Conservation (phyloP, 306 rosid genomes). For the Luffa aegyptiaca region DNA sequence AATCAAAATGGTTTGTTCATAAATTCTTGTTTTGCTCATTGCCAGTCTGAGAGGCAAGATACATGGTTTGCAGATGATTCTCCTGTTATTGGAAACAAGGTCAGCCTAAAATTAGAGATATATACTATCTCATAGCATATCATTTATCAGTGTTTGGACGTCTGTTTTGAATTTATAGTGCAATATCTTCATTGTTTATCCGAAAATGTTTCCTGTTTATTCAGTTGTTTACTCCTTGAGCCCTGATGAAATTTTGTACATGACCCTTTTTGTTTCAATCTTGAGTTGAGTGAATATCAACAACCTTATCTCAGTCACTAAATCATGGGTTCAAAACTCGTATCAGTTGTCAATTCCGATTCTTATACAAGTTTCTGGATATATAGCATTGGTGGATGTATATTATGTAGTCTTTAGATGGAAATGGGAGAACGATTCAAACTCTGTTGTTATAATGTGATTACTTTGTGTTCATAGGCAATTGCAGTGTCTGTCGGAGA, state of each 20-base stretch:
- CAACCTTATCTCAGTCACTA: not conserved
- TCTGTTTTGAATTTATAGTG: not conserved
- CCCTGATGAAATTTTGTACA: not conserved
- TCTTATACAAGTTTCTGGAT: not conserved
- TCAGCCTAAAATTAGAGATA: conserved; percentile 14
- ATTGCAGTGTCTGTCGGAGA: conserved; percentile 76
- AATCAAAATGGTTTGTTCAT: conserved; percentile 58
- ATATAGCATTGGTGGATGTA: not conserved
- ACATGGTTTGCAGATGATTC: conserved; percentile 93
- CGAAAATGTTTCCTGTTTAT: not conserved
- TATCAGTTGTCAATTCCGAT: not conserved
- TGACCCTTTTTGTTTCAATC: not conserved
- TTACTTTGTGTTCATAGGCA: conserved; percentile 33
- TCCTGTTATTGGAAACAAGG: conserved; percentile 49
- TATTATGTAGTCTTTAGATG: not conserved
- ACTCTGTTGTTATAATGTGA: not conserved
- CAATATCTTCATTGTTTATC: not conserved
- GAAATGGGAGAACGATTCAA: not conserved
- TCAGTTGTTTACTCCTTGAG: not conserved
- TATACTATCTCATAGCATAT: not conserved
- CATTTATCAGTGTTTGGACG: not conserved
- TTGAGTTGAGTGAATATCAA: not conserved
- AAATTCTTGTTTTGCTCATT: conserved; percentile 90
- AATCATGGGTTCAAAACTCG: not conserved
- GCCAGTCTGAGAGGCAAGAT: conserved; percentile 93